Base-by-base conservation (phyloP, 2,329 filamentous ascomycete genomes). In the Magnaporthiopsis rhizophila region DNA sequence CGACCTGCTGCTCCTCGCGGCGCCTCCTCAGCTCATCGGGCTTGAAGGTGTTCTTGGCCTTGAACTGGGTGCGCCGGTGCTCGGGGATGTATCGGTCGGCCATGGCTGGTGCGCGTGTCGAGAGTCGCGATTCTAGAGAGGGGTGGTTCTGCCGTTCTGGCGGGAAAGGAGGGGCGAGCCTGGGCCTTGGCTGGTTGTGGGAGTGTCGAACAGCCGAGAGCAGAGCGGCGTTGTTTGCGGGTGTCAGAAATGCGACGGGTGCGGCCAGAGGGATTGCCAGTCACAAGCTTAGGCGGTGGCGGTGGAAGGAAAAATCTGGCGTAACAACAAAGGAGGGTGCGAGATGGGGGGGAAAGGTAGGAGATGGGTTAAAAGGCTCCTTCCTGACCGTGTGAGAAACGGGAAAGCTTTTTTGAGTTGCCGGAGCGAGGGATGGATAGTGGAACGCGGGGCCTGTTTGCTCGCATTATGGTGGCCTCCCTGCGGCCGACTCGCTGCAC, bases 41-140 rank as follows among this genome's bases (percentile, higher is more conserved):
- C 87, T 97, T 97, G 86, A 99, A 98, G 74, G 92, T 92, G 80
- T 91, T 94, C 86, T 97, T 97, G 64, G 95, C 95, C 89, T 99
- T 99, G 89, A 97, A 99, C 83, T 97, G 93, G 70, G 92, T 97
- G 76, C 95, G 93, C 79, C 95, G 92, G 84, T 99, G 95, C 83
- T 99, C 95, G 78, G 95, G 95, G 75, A 99, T 99, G 83, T 97
- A 99, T 75, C 95, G 91, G 79, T 99, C 95, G 79, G 95, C 90
- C 95, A 99, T 99, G 81, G 73, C 88, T 78, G 76, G 88, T 78
- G 76, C 76, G 57, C 32, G 30, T 58, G 75, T 75, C 69, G 62
- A 69, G 69, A 45, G 67, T 64, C 34, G 64, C 57, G 45, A 32
- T 26, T 12, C 64, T 50, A 57, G 61, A 64, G 30, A 58, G 28